Evolutionary conservation across 2,329 filamentous ascomycete genomes (phyloP).

Genomic region (Exophiala phaeomuriformis): DNA sequence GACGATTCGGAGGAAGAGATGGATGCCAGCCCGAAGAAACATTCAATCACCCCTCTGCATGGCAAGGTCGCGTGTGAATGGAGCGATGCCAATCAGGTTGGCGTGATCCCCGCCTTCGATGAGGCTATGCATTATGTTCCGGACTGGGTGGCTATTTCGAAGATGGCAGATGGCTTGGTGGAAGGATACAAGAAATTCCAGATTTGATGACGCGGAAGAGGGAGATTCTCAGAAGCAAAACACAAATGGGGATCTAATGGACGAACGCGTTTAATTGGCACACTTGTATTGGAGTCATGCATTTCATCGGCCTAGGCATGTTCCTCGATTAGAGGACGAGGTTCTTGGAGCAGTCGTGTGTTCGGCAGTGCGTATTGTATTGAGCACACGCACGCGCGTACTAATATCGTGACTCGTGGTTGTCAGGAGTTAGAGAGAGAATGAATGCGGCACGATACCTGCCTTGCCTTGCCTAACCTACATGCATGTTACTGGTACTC

Average conservation of each 20-base stretch:
- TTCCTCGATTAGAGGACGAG: no score
- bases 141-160: constrained; percentile 69
- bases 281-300: neutral
- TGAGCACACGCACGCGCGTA: no score
- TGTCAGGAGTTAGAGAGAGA: no score
- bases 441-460: no score
- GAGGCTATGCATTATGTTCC: constrained; percentile 72
- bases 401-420: no score
- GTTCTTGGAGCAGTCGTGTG: no score
- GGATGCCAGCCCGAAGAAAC: constrained; percentile 26
- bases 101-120: constrained; percentile 72
- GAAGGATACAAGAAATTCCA: constrained; percentile 67
- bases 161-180: constrained; percentile 68
- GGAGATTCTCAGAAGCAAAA: neutral
- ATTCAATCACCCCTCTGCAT: constrained; percentile 41
- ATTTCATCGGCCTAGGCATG: no score
- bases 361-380: no score
- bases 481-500: no score
- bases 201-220: constrained; percentile 32
- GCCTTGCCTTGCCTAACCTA: no score
- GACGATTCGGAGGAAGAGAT: neutral
- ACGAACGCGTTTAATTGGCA: no score
- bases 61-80: constrained; percentile 72
- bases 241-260: no score
- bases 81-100: constrained; percentile 71